Conservation (phyloP, 768 basidiomycete genomes). For the Russula virescens region DNA sequence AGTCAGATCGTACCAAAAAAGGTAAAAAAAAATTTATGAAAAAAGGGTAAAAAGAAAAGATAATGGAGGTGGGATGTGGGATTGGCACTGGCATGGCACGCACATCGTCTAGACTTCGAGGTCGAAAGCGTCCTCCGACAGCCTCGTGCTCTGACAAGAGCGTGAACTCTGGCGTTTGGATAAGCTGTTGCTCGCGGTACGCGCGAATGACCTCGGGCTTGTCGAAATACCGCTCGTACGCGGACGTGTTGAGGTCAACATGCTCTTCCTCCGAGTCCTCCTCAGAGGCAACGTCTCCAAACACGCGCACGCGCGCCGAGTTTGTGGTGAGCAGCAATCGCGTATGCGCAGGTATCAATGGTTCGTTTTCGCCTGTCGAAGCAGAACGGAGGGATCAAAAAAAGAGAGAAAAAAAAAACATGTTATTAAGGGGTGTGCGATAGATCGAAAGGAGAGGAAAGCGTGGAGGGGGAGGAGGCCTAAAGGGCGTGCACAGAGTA, state of each 20-base stretch:
- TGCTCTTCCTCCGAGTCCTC: slow-evolving; percentile 31
- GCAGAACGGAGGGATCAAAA: background rate
- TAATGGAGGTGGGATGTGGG: background rate
- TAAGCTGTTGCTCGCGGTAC: slow-evolving; percentile 60
- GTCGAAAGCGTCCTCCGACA: slow-evolving; percentile 66
- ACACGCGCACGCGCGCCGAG: slow-evolving; percentile 42
- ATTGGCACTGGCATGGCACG: slow-evolving; percentile 29
- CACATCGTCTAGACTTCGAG: slow-evolving; percentile 65
- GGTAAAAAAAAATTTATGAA: background rate
- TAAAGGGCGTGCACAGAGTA: background rate
- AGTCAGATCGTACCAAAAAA: slow-evolving; percentile 13
- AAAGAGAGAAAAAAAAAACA: background rate
- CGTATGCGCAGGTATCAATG: slow-evolving; percentile 60
- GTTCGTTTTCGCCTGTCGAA: slow-evolving; percentile 60
- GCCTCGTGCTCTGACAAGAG: slow-evolving; percentile 43
- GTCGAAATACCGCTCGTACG: slow-evolving; percentile 72
- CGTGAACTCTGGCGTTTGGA: slow-evolving; percentile 73
- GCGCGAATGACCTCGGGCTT: slow-evolving; percentile 69
- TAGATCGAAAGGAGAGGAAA: background rate
- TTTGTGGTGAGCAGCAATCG: slow-evolving; percentile 72
- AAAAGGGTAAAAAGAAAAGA: slow-evolving; percentile 9
- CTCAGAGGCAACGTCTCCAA: slow-evolving; percentile 32
- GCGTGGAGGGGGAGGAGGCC: background rate
- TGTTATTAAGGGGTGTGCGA: background rate
- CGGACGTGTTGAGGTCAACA: slow-evolving; percentile 57